Evolutionary conservation across 306 rosid species (phyloP).

Genomic region (Lathyrus aphaca): DNA sequence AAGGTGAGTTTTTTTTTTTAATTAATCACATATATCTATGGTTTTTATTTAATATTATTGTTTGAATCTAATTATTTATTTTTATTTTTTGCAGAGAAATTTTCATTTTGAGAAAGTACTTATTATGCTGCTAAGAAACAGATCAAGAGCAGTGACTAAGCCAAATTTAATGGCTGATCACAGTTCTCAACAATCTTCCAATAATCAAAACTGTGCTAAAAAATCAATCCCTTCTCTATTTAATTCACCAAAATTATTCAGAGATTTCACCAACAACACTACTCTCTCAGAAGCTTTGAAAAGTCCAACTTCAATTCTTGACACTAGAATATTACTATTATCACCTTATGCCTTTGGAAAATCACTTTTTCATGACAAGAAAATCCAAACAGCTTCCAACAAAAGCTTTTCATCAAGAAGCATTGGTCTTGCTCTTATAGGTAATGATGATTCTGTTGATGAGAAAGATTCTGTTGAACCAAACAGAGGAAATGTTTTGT

Average conservation of each 20-base stretch:
- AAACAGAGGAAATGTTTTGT: slow-evolving; percentile 49
- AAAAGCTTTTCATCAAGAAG: slow-evolving; percentile 48
- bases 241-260: slow-evolving; percentile 67
- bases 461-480: slow-evolving; percentile 38
- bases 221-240: slow-evolving; percentile 58
- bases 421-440: slow-evolving; percentile 70
- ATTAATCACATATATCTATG: not conserved
- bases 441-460: slow-evolving; percentile 45
- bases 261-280: slow-evolving; percentile 59
- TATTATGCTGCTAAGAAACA: slow-evolving; percentile 70
- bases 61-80: slow-evolving; percentile 19
- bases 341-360: slow-evolving; percentile 42
- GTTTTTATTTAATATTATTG: not conserved
- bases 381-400: slow-evolving; percentile 26
- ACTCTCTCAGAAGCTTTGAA: slow-evolving; percentile 48
- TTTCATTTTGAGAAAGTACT: slow-evolving; percentile 11
- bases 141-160: slow-evolving; percentile 85
- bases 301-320: slow-evolving; percentile 83
- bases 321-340: slow-evolving; percentile 53
- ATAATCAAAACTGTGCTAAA: slow-evolving; percentile 47
- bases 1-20: slow-evolving; percentile 43
- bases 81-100: slow-evolving; percentile 22
- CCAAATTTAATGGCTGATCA: slow-evolving; percentile 88
- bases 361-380: slow-evolving; percentile 45
- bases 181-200: slow-evolving; percentile 40